Base-by-base conservation (phyloP, 371 early-diverging fungal species). In the Neoconidiobolus thromboides region DNA sequence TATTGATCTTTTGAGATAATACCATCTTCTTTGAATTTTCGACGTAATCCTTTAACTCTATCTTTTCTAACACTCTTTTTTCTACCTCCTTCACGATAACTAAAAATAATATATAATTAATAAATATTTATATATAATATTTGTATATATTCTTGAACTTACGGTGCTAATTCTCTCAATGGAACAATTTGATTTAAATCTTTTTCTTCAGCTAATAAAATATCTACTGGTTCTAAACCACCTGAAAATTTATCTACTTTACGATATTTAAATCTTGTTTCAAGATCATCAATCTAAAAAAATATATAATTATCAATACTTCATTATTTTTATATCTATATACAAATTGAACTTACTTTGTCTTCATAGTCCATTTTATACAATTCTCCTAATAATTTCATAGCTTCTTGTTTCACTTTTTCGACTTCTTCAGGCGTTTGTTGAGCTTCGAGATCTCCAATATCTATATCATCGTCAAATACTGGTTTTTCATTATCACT, bases 321-420 rank as follows among this genome's bases (percentile, higher is more conserved):
- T 26, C 26, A 26, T 26, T 26, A 26, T 26, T 26, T 26, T 26
- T 2, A 48, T 42, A 37, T 58, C 2, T 43, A 15, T 48, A 46
- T 61, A 58, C 14, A 38, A 51, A 15, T 9, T 47, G 48, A 40
- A 52, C 65, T 55, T 67, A 91, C 79, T 64, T 91, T 81, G 67
- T 94, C 96, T 69, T 95, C 94, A 67, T 88, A 89, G 68, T 89
- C 86, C n/a, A 95, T 75, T 48, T 86, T 78, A 68, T 92, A 89
- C 68, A 85, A 85, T 60, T 96, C 89, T 15, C 76, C 71, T 42
- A 80, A 64, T 3, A 68, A 65, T 65, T 73, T 65, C 59, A 66
- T 79, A 61, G 55, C 69, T 64, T 66, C 70, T 7, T 70, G 69
- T n/a, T 68, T 69, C 40, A 53, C 67, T 10, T 63, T 59, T 36